These are phyloP conservation scores for Colletotrichum melonis DNA, from an alignment of 2,329 filamentous ascomycete genomes.

Conservation along the genomic window DNA sequence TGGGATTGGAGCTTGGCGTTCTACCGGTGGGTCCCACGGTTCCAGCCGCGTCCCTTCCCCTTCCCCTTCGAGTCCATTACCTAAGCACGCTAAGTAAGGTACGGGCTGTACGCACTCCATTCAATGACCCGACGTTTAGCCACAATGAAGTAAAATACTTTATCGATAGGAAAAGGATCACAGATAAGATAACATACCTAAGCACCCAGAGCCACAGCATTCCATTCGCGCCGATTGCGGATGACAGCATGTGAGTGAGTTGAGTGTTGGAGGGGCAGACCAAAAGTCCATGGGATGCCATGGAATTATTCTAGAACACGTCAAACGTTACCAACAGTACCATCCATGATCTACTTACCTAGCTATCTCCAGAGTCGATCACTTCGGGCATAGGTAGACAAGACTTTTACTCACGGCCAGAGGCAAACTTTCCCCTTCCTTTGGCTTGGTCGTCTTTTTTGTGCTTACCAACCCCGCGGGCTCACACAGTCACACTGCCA, in stretches of 20 bases:
- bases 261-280: background rate
- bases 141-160: background rate
- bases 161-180: background rate
- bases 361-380: too few species aligned
- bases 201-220: background rate
- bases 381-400: too few species aligned
- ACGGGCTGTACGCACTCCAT: too few species aligned
- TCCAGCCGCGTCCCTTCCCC: background rate
- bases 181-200: background rate
- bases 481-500: background rate
- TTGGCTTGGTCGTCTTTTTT: background rate
- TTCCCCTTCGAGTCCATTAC: too few species aligned
- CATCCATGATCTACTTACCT: too few species aligned
- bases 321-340: background rate
- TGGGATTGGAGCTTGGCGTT: slow-evolving; percentile 15
- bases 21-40: background rate
- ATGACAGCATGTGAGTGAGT: background rate
- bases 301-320: slow-evolving; percentile 22
- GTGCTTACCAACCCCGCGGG: slow-evolving; percentile 29
- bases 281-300: background rate
- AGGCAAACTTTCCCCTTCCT: background rate
- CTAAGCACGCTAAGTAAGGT: too few species aligned
- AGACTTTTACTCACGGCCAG: too few species aligned
- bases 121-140: background rate
- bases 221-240: background rate